A percentile compares a stretch with the other conserved stretches of the same genome.
phyloP scores from a whole-genome alignment of 2,329 filamentous ascomycete genomes.

The Grosmannia serpens region DNA sequence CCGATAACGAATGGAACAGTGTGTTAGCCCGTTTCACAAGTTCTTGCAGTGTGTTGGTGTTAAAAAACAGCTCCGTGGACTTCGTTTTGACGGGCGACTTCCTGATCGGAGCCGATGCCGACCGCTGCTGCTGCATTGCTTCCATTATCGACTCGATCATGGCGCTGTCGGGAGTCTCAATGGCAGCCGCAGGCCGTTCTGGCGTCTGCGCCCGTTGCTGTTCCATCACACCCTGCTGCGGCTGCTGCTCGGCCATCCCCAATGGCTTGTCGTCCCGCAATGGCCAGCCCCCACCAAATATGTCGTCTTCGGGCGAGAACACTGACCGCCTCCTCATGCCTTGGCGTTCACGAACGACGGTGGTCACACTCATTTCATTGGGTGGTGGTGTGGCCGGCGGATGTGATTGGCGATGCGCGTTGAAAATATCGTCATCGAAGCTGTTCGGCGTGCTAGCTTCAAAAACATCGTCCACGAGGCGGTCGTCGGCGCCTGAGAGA shows the following conservation, averaged over 20 bases:
- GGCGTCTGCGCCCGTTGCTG: slow-evolving; percentile 28
- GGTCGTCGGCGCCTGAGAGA: slow-evolving; percentile 28
- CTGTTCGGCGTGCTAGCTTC: slow-evolving; percentile 33
- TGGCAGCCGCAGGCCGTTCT: slow-evolving; percentile 17
- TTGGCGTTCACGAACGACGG: slow-evolving; percentile 42
- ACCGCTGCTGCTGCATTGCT: slow-evolving; percentile 46
- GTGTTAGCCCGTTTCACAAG: slow-evolving; percentile 51
- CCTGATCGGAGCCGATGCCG: slow-evolving; percentile 27
- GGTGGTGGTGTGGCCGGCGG: not conserved
- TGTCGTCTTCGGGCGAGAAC: slow-evolving; percentile 54
- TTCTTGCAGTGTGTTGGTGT: slow-evolving; percentile 57
- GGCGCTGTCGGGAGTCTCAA: slow-evolving; percentile 25
- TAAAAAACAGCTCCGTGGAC: slow-evolving; percentile 50
- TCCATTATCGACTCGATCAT: slow-evolving; percentile 52
- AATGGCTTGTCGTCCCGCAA: slow-evolving; percentile 24
- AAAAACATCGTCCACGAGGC: slow-evolving; percentile 35
- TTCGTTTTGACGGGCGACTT: slow-evolving; percentile 20
- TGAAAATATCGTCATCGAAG: slow-evolving; percentile 30
- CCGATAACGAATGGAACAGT: slow-evolving; percentile 46
- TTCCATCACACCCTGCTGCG: slow-evolving; percentile 20
- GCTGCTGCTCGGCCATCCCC: slow-evolving; percentile 22
- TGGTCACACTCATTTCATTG: slow-evolving; percentile 33
- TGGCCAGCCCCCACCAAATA: slow-evolving; percentile 45
- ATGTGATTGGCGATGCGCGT: slow-evolving; percentile 21
- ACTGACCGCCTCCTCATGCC: slow-evolving; percentile 46